Conservation (phyloP, 2,329 filamentous ascomycete genomes). For the Colletotrichum godetiae region DNA sequence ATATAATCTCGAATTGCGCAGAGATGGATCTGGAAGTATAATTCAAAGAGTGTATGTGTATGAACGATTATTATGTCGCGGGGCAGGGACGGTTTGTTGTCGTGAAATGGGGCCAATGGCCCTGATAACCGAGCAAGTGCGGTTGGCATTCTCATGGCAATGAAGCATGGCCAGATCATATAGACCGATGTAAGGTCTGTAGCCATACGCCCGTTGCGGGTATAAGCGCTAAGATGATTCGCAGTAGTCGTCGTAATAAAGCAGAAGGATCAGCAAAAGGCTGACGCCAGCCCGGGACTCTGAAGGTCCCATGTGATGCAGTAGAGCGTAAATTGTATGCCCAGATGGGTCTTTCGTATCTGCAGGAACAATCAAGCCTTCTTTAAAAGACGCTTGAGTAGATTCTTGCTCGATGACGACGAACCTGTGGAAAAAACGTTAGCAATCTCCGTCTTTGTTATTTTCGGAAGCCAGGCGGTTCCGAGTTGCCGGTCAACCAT, state of each 20-base stretch:
- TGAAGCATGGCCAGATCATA: background rate
- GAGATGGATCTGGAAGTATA: background rate
- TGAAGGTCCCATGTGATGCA: background rate
- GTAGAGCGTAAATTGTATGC: background rate
- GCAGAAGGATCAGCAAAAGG: background rate
- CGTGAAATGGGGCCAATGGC: background rate
- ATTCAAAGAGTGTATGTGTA: background rate
- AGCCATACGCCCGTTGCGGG: background rate
- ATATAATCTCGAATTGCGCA: background rate
- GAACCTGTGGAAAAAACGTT: background rate
- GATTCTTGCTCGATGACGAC: constrained; percentile 17
- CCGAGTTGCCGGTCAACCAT: background rate
- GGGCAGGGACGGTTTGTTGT: background rate
- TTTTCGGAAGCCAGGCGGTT: background rate
- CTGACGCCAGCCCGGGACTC: background rate
- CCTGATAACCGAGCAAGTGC: background rate
- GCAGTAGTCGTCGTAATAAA: background rate
- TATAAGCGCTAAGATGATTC: background rate
- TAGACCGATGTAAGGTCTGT: background rate
- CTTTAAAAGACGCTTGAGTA: constrained; percentile 32
- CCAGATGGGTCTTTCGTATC: background rate
- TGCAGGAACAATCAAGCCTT: constrained; percentile 3
- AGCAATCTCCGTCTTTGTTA: background rate
- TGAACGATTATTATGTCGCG: background rate
- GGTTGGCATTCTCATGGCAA: background rate